Conservation (phyloP, 371 early-diverging fungal species). For the Lichtheimia ornata region DNA sequence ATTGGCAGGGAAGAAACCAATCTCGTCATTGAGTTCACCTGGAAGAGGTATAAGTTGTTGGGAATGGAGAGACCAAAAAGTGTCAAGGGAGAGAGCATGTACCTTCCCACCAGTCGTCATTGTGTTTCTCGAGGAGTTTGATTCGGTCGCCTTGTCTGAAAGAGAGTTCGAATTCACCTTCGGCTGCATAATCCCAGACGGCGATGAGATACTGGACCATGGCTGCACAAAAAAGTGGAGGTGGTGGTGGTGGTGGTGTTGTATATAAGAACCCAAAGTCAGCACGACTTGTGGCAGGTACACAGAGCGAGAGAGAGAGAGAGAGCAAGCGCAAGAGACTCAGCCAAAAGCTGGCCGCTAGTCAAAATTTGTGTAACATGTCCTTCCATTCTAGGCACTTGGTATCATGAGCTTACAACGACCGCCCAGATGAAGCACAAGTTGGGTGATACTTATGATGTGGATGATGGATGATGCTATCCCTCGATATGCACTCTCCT, state of each 20-base stretch:
- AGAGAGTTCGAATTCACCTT: constrained; percentile 48
- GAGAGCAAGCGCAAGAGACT: too few species aligned
- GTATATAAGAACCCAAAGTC: background rate
- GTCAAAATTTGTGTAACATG: background rate
- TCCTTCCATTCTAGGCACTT: background rate
- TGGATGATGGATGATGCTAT: too few species aligned
- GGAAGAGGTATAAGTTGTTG: background rate
- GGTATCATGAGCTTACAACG: too few species aligned
- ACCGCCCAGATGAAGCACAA: too few species aligned
- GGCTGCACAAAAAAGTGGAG: constrained; percentile 3
- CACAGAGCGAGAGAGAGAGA: too few species aligned
- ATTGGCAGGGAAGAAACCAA: constrained; percentile 57
- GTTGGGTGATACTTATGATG: too few species aligned
- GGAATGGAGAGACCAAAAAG: background rate
- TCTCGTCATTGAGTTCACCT: constrained; percentile 49
- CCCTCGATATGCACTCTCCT: background rate
- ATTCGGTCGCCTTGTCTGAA: constrained; percentile 51
- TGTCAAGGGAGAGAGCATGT: background rate
- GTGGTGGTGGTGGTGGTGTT: background rate
- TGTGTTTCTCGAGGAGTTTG: constrained; percentile 47
- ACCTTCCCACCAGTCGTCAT: constrained; percentile 62
- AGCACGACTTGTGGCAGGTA: background rate
- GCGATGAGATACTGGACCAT: constrained; percentile 49
- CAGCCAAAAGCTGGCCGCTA: constrained; percentile 6
- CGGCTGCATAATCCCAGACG: constrained; percentile 50